phyloP scores from a whole-genome alignment of 352 stramenopile genomes.

The Globisporangium nodosum region DNA sequence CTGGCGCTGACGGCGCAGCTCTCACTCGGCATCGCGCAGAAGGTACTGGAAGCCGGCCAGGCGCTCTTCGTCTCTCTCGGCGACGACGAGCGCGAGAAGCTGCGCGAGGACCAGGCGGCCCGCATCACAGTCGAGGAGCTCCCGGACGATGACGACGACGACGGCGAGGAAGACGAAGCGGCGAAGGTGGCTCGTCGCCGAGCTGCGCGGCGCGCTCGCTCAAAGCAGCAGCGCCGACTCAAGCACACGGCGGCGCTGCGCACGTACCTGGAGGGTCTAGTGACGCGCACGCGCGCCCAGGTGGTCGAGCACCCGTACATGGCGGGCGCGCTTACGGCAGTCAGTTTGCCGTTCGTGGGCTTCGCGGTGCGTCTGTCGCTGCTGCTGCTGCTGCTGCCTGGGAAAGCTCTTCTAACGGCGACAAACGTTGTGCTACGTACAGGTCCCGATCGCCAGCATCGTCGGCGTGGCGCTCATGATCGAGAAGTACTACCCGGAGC shows the following conservation, averaged over 20 bases:
- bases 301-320: conserved; percentile 54
- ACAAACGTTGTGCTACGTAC: not conserved
- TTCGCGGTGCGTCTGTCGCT: conserved; percentile 40
- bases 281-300: conserved; percentile 28
- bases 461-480: conserved; percentile 64
- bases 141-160: conserved; percentile 23
- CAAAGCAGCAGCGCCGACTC: conserved; percentile 19
- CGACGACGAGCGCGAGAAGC: conserved; percentile 48
- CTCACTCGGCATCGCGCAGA: conserved; percentile 69
- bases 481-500: conserved; percentile 79
- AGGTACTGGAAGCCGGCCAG: conserved; percentile 60
- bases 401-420: not conserved
- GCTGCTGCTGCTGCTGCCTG: no score
- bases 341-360: conserved; percentile 69
- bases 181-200: conserved; percentile 4
- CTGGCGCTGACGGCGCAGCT: conserved; percentile 59
- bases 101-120: conserved; percentile 28
- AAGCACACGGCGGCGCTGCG: conserved; percentile 35
- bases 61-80: conserved; percentile 66
- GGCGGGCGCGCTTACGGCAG: conserved; percentile 49
- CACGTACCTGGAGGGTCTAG: conserved; percentile 44
- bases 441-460: conserved; percentile 73
- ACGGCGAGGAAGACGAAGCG: conserved; percentile 6
- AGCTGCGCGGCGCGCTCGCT: not conserved
- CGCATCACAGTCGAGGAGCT: conserved; percentile 77